These are phyloP conservation scores for Ceratocystis colombiana DNA, from an alignment of 2,329 filamentous ascomycete genomes.

Conservation along the genomic window DNA sequence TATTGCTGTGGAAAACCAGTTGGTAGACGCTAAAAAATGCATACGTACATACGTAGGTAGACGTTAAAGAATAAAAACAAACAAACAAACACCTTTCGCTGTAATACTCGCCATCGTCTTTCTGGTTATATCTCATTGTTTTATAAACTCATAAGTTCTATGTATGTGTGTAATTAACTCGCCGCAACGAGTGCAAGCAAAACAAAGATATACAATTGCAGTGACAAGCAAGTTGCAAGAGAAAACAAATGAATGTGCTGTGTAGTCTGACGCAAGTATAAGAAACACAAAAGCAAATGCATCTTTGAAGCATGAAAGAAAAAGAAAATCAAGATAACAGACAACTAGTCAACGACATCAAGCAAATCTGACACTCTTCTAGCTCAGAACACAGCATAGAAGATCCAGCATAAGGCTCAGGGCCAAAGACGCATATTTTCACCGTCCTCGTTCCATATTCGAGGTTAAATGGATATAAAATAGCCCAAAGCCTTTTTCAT, in stretches of 20 bases:
- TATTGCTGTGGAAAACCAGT: no score
- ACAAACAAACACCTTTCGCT: neutral
- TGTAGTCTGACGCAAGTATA: no score
- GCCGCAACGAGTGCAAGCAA: neutral
- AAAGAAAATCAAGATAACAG: neutral
- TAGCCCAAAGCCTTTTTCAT: neutral
- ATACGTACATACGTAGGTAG: no score
- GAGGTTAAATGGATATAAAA: neutral
- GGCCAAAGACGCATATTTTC: neutral
- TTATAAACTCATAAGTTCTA: constrained; percentile 13
- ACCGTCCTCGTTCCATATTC: neutral
- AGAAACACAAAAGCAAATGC: no score
- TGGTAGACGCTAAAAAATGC: neutral
- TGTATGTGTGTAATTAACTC: constrained; percentile 6
- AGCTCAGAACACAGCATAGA: no score
- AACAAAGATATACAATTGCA: neutral
- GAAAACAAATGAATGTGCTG: neutral
- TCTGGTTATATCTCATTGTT: neutral
- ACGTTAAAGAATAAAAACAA: neutral
- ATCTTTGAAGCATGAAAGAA: no score
- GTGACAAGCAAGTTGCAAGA: neutral
- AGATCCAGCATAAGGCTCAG: neutral
- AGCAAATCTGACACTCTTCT: no score
- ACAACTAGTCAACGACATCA: neutral
- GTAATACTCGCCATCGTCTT: neutral